Base-by-base conservation (phyloP, 139 green algal species). In the Chlamydomonas incerta region DNA sequence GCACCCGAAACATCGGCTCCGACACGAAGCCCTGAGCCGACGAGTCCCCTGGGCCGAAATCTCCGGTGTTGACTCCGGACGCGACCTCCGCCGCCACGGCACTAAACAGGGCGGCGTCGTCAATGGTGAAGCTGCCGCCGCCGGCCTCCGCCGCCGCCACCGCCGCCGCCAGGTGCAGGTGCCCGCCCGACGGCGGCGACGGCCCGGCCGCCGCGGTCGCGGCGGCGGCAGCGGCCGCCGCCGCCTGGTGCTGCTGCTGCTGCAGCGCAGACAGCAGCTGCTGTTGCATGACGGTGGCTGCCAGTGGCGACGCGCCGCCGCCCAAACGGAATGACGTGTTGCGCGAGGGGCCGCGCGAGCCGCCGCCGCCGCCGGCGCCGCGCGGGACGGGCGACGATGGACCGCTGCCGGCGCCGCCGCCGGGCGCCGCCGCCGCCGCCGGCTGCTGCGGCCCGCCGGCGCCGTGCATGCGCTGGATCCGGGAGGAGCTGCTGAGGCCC, bases 381-480 rank as follows among this genome's bases (percentile, higher is more conserved):
- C 52, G 31, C 52, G 68, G 15, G 55, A 55, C 9, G 13, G 21
- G n/a, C 55, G 20, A 63, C 2, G 55, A 5, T 2, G 2, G 20
- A 10, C 55, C 55, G 55, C 55, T 23, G 2, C 55, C 20, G 20
- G 20, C n/a, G n/a, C 63, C 24, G n/a, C 63, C 60, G 60, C 60
- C 60, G 60, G 34, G 57, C 57, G 57, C 68, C 29, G 17, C 31
- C 4, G 52, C 52, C 6, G 52, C 73, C 23, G 73, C 52, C 29
- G 73, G 31, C 72, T 26, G 23, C 24, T 17, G 73, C 73, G 21
- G 73, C 33, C 28, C n/a, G n/a, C 13, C 23, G 28, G 46, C 14
- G 73, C 41, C 74, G 58, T 82, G 74, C 74, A 82, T 37, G 0
- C 74, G 74, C 74, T 82, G 74, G 31, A 82, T 34, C 8, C 74